Evolutionary conservation across 2,329 filamentous ascomycete genomes (phyloP).

Genomic region (Aureobasidium vineae): DNA sequence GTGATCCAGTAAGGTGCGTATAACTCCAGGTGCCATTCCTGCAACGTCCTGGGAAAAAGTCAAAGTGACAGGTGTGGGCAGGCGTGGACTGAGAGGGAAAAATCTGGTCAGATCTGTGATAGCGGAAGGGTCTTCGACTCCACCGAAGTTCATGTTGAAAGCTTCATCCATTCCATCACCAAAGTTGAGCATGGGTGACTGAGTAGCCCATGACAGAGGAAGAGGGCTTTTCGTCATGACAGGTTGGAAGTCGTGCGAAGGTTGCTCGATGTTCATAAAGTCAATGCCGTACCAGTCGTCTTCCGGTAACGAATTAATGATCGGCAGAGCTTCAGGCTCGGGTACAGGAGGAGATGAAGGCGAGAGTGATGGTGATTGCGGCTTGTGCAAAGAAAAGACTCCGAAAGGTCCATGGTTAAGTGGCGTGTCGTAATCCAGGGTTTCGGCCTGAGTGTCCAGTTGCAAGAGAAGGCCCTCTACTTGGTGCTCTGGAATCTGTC

Average conservation of each 20-base stretch:
- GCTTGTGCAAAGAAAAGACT: conserved; percentile 1
- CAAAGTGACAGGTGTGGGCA: conserved; percentile 16
- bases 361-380: background rate
- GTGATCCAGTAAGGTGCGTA: conserved; percentile 15
- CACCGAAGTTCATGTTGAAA: conserved; percentile 1
- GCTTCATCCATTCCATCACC: conserved; percentile 12
- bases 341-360: conserved; percentile 19
- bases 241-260: conserved; percentile 11
- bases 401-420: conserved; percentile 19
- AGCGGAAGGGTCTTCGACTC: background rate
- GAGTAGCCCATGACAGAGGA: conserved; percentile 3
- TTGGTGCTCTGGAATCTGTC: conserved; percentile 2
- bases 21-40: conserved; percentile 13
- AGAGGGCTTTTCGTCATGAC: background rate
- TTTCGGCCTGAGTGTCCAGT: background rate
- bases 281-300: conserved; percentile 23
- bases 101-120: conserved; percentile 3
- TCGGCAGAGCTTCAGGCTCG: conserved; percentile 6
- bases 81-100: conserved; percentile 18
- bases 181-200: conserved; percentile 11
- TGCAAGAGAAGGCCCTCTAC: conserved; percentile 11
- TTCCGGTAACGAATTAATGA: background rate
- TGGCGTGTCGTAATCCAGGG: background rate
- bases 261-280: conserved; percentile 14
- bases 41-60: conserved; percentile 17